Evolutionary conservation across 2,329 filamentous ascomycete species (phyloP).

Genomic region (Aspergillus intermedius): DNA sequence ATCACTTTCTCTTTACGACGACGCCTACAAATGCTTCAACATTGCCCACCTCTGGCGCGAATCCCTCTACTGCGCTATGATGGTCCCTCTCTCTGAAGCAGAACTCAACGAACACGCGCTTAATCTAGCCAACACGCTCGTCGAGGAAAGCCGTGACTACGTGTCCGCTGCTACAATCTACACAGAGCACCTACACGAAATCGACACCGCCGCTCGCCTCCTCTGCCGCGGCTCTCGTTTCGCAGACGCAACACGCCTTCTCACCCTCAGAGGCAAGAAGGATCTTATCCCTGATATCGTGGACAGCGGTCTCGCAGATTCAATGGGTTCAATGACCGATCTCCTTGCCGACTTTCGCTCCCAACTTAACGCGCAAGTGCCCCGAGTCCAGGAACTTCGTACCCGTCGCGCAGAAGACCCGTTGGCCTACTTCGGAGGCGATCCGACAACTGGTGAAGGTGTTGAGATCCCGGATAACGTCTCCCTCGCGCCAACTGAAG

Average conservation of each 20-base stretch:
- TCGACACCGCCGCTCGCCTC: constrained; percentile 63
- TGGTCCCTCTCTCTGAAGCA: constrained; percentile 55
- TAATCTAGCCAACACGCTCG: constrained; percentile 68
- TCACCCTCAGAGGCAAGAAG: constrained; percentile 54
- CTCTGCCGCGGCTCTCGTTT: constrained; percentile 86
- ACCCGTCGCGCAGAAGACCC: constrained; percentile 77
- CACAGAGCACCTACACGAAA: constrained; percentile 69
- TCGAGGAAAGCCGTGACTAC: constrained; percentile 75
- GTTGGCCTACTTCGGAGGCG: constrained; percentile 79
- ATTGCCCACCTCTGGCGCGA: constrained; percentile 86
- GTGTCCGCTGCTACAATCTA: constrained; percentile 71
- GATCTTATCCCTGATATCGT: constrained; percentile 63
- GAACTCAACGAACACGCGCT: constrained; percentile 64
- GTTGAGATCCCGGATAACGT: constrained; percentile 83
- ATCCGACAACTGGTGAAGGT: constrained; percentile 52
- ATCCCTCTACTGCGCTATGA: constrained; percentile 70
- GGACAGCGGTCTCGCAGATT: constrained; percentile 72
- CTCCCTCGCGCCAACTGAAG: constrained; percentile 77
- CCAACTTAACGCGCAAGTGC: constrained; percentile 77
- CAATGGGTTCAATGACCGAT: constrained; percentile 76
- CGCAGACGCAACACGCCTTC: constrained; percentile 76
- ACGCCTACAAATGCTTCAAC: constrained; percentile 77
- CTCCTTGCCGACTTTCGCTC: constrained; percentile 86
- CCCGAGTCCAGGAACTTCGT: constrained; percentile 75
- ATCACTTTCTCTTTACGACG: constrained; percentile 65